Base-by-base conservation (phyloP, 495 filamentous ascomycete genomes). In the Penicillium lagena region DNA sequence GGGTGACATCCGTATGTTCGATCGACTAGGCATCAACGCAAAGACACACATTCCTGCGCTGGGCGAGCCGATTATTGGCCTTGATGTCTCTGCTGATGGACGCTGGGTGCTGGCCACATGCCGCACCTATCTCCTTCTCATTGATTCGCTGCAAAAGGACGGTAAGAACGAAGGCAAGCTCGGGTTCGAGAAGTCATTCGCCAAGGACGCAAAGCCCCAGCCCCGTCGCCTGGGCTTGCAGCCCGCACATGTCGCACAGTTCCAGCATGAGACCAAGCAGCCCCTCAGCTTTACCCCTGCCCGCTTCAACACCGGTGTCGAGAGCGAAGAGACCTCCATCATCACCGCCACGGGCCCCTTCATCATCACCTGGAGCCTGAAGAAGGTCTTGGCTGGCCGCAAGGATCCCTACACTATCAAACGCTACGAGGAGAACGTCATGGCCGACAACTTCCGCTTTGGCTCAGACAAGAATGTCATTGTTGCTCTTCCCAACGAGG, bases 391-490 rank as follows among this genome's bases (percentile, higher is more conserved):
- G 13, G 66, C 69, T 10, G 87, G 85, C 36, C 75, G 77, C 41
- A 91, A 87, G 62, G 85, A 91, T 47, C 89, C 89, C 2, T 98
- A 98, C 63, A 83, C 82, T 35, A 95, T 98, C 76, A 96, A 96
- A 72, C 85, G 93, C 5, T 98, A 98, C 58, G 77, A 75, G 5
- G 93, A 98, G 63, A 86, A 93, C 42, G 88, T 98, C 53, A 95
- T 90, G 73, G 93, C 93, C n/a, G 94, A 98, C 59, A 94, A 98
- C 62, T 98, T 98, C 83, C 87, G 89, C 51, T 98, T 90, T 55
- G 90, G 90, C 29, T 87, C 82, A 10, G 93, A 98, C 60, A 95
- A 95, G 77, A 96, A 96, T 54, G 87, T 98, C 49, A 96, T 98
- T 58, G 90, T 98, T 14, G 93, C 93, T 1, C 69, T 97, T 48